Conservation (phyloP, 2,329 filamentous ascomycete genomes). For the Pestalotiopsis sp. region DNA sequence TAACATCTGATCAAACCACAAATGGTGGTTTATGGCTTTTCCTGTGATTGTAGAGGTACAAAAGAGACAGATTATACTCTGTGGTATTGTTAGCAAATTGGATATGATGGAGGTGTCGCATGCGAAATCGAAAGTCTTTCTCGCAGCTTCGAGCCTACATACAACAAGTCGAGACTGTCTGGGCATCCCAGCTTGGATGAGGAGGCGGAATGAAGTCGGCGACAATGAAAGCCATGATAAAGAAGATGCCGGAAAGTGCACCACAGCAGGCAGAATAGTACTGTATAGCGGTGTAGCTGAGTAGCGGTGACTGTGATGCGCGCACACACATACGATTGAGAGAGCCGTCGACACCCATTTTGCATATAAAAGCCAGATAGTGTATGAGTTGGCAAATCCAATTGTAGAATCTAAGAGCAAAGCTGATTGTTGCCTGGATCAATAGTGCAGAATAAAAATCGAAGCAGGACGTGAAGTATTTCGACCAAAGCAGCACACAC, state of each 20-base stretch:
- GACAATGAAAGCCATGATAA: conserved; percentile 3
- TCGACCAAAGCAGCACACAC: background rate
- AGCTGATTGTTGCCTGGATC: background rate
- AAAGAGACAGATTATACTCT: background rate
- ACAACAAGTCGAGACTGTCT: conserved; percentile 1
- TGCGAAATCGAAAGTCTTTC: background rate
- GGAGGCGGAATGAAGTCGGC: conserved; percentile 5
- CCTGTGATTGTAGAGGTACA: background rate
- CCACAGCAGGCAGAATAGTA: conserved; percentile 8
- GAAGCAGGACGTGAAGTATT: background rate
- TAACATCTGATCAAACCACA: background rate
- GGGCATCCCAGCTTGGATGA: conserved; percentile 4
- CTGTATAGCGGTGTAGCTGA: conserved; percentile 6
- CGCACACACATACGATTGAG: background rate
- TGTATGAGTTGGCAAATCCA: background rate
- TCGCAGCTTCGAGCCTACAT: background rate
- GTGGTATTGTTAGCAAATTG: background rate
- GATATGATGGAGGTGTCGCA: background rate
- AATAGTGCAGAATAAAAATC: background rate
- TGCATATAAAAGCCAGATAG: background rate
- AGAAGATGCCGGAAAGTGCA: background rate
- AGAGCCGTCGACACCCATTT: background rate
- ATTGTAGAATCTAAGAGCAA: background rate
- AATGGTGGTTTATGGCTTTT: background rate
- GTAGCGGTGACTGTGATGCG: background rate